phyloP scores from a whole-genome alignment of 257 asterid species.

The Solanum sejunctum region DNA sequence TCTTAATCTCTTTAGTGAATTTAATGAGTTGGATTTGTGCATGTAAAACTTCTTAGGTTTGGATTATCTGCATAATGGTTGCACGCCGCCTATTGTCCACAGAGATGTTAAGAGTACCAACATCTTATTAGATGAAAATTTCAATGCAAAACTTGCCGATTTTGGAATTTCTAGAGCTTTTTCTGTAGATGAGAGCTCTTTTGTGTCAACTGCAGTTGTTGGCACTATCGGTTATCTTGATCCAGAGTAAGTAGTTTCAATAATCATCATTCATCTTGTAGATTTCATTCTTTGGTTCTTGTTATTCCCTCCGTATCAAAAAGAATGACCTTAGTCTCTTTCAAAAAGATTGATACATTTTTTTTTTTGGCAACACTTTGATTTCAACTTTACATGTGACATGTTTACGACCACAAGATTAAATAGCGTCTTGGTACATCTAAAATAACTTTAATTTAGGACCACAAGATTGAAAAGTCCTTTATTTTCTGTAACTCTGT shows the following conservation, averaged over 20 bases:
- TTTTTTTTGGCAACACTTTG: no score
- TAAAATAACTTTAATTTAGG: no score
- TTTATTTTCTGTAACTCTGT: no score
- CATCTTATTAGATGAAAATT: constrained; percentile 10
- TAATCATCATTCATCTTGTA: background rate
- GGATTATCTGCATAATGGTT: constrained; percentile 34
- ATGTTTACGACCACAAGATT: no score
- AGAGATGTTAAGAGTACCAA: constrained; percentile 33
- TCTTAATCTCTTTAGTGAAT: background rate
- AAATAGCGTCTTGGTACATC: no score
- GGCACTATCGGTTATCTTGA: constrained; percentile 33
- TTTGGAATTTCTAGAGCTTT: constrained; percentile 34
- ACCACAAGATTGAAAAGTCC: no score
- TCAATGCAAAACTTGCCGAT: constrained; percentile 27
- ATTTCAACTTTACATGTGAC: no score
- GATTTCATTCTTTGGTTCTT: background rate
- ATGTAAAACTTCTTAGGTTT: constrained; percentile 13
- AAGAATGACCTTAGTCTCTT: no score
- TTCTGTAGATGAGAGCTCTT: constrained; percentile 7
- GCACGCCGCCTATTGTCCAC: constrained; percentile 30
- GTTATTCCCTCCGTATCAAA: background rate
- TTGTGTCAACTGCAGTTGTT: constrained; percentile 3
- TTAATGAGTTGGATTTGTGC: background rate
- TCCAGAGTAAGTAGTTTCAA: constrained; percentile 20
- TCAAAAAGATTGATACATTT: no score